Base-by-base conservation (phyloP, 2,329 filamentous ascomycete species). In the Graphilbum sp. region DNA sequence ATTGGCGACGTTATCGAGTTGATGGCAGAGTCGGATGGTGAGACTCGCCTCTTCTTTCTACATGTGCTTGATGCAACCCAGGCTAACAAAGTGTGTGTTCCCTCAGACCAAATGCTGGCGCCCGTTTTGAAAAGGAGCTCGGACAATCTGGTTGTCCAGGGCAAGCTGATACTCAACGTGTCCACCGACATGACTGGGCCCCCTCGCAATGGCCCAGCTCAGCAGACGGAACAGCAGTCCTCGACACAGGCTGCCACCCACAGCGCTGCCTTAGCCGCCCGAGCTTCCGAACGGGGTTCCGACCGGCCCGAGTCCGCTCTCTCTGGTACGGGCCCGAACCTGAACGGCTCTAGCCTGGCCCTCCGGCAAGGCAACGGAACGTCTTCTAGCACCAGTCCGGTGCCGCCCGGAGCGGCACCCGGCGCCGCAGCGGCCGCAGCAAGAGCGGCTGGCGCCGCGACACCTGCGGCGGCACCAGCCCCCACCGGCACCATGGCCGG, bases 91-190 rank as follows among this genome's bases (percentile, higher is more conserved):
- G 8, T 34, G 40, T 50, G n/a, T n/a, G n/a, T n/a, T n/a, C n/a
- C n/a, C n/a, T n/a, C 75, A 96, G 72, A 96, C 75, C 87, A 96
- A 62, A 98, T 96, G 88, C 82, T 98, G 54, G 96, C 90, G 36
- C 71, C 86, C 48, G 90, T 98, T 57, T 69, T 98, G 25, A 95
- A 96, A 57, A 96, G 95, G 60, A 95, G 90, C 6, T 95, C 86
- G 43, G 90, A 98, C 56, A 96, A 96, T 55, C 75, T 98, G 35
- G 86, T 96, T 40, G 90, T 98, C 25, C 87, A 98, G 55, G 90
- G 90, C 45, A 96, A 96, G 61, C 73, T 98, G 39, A 98, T 98
- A 50, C 75, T 98, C 45, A 96, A 93, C 56, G 66, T 98, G 12
- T 95, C 88, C 11, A 95, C 88, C 37, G 94, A 98, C 55, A 70